Evolutionary conservation across 805 yeast species (phyloP), one percentile per base, ranked within the genome.

Genomic region (Metschnikowia lachancei): DNA sequence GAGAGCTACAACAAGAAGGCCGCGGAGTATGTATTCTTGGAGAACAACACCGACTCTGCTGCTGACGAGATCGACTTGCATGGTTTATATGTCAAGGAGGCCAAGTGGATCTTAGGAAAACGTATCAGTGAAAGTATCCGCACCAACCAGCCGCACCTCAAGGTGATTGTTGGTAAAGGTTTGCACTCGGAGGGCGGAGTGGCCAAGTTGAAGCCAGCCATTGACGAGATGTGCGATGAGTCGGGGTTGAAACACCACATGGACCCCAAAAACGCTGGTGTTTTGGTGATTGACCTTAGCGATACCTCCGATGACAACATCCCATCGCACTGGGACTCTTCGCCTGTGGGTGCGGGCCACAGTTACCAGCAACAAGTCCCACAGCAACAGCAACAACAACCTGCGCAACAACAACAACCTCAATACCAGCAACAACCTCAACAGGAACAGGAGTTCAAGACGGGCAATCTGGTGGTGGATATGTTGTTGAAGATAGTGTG

Each of bases 121-220:
- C 75, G 98, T 47, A 77, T 92, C 40, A 74, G 76, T n/a, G 81
- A 81, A 22, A 88, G 83, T 44, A 74, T 80, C 13, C 69, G 80
- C 19, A 67, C 75, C 28, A 70, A 78, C 45, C 94, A 87, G 59
- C 64, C 76, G 2, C 79, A 77, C 41, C 68, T 92, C 36, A 79
- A 81, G 52, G 94, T 89, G 17, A 91, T 92, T 63, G 97, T 90
- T 9, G 98, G 98, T 9, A 92, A 92, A 65, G 98, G 97, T 7
- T 61, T 81, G 35, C 98, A 91, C 63, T 87, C 96, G 1, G 74
- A 76, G 43, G 74, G 81, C 54, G 95, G 95, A 12, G 78, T 88
- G 43, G 91, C 96, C 35, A 91, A 90, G 64, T 67, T 92, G 56
- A 87, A 85, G 64, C 97, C 97, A 2, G 97, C 97, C 0, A 81